Evolutionary conservation across 2,329 filamentous ascomycete genomes (phyloP).

Genomic region (Ophiocordyceps robertsii): DNA sequence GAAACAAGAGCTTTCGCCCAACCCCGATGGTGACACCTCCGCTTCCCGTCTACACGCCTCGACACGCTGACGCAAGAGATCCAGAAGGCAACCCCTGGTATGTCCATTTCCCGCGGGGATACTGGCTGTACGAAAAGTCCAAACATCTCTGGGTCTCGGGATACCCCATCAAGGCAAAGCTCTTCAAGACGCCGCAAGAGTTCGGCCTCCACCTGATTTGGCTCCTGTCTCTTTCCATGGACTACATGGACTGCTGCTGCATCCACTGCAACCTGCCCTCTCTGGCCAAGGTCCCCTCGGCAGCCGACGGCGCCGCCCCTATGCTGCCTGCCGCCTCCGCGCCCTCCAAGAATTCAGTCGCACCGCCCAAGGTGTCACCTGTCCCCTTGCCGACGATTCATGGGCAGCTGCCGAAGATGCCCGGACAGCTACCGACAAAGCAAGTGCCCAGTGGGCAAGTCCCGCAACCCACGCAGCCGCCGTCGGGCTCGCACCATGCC

Average conservation of each 20-base stretch:
- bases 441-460: conserved; percentile 11
- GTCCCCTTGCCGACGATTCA: conserved; percentile 22
- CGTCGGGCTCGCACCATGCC: background rate
- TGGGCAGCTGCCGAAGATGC: conserved; percentile 10
- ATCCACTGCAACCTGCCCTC: conserved; percentile 30
- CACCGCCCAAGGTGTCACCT: conserved; percentile 17
- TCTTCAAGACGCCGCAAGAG: conserved; percentile 39
- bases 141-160: conserved; percentile 37
- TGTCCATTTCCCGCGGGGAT: conserved; percentile 29
- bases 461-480: background rate
- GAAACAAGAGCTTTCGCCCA: conserved; percentile 29
- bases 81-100: conserved; percentile 30
- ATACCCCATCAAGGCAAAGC: conserved; percentile 32
- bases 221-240: conserved; percentile 32
- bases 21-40: conserved; percentile 20
- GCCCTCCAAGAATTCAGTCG: conserved; percentile 1
- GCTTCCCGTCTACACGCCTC: background rate
- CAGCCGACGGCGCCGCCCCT: conserved; percentile 3
- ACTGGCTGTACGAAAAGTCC: conserved; percentile 33
- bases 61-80: conserved; percentile 2
- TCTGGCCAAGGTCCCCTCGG: conserved; percentile 9
- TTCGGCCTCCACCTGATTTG: conserved; percentile 38
- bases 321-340: conserved; percentile 2
- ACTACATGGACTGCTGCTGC: conserved; percentile 37
- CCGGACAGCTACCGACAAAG: conserved; percentile 17